Percentiles rank a stretch among this genome's conserved stretches.
Conservation (phyloP, 305 asterid species). For the Galium porrigens region DNA sequence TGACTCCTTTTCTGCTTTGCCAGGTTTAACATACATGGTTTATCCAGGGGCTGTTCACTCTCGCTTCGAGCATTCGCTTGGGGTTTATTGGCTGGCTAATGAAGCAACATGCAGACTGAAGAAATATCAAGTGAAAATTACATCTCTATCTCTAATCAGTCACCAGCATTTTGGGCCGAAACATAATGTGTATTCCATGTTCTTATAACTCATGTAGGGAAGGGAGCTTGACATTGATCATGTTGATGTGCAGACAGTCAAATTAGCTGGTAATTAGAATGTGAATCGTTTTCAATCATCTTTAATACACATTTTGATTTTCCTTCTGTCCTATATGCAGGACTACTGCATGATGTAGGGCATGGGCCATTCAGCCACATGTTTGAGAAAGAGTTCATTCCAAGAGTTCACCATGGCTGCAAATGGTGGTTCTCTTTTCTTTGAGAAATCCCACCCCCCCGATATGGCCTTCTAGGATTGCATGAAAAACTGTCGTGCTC, state of each 20-base stretch:
- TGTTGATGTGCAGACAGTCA: conserved; percentile 57
- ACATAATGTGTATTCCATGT: conserved; percentile 14
- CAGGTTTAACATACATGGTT: conserved; percentile 61
- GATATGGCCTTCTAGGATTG: conserved; percentile 4
- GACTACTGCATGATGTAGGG: conserved; percentile 83
- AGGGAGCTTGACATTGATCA: conserved; percentile 61
- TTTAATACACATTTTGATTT: conserved; percentile 10
- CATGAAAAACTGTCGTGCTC: conserved; percentile 9
- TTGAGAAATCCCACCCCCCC: neutral
- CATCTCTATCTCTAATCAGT: conserved; percentile 14
- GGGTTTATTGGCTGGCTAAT: conserved; percentile 76
- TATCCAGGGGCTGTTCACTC: conserved; percentile 97
- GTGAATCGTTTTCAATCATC: conserved; percentile 8
- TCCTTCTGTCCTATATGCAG: conserved; percentile 27
- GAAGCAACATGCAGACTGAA: conserved; percentile 55
- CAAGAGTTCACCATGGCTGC: conserved; percentile 36
- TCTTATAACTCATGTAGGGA: conserved; percentile 42
- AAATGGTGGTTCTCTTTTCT: conserved; percentile 35
- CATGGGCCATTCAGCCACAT: conserved; percentile 94
- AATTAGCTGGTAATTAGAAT: conserved; percentile 51
- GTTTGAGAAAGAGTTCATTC: conserved; percentile 73
- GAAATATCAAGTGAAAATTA: conserved; percentile 45
- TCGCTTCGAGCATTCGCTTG: conserved; percentile 86
- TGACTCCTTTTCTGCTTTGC: conserved; percentile 17
- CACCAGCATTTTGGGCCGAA: conserved; percentile 13